Evolutionary conservation across 2,329 filamentous ascomycete species (phyloP).

Genomic region (Didymella lethalis): DNA sequence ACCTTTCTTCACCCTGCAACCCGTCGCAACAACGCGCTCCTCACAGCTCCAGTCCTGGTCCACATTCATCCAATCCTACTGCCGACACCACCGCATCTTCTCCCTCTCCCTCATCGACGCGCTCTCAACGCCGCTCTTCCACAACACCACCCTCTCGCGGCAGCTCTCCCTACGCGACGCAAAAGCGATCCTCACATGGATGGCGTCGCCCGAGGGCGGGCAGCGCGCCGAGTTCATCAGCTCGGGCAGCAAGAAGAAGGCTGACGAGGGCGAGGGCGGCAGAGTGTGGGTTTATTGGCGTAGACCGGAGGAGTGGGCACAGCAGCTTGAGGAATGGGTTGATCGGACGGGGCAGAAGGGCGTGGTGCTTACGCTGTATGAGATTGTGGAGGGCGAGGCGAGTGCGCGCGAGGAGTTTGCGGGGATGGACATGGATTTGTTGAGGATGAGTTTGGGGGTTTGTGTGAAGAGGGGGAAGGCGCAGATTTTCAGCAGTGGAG

Average conservation of each 20-base stretch:
- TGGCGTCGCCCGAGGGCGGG: constrained; percentile 62
- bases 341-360: constrained; percentile 90
- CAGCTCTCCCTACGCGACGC: constrained; percentile 62
- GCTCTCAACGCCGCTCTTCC: constrained; percentile 63
- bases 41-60: constrained; percentile 87
- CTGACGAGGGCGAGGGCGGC: constrained; percentile 43
- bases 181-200: constrained; percentile 63
- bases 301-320: constrained; percentile 89
- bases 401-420: constrained; percentile 75
- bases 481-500: constrained; percentile 83
- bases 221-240: constrained; percentile 70
- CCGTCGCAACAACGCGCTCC: constrained; percentile 75
- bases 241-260: constrained; percentile 27
- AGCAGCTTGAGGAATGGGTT: constrained; percentile 76
- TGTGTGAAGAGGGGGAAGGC: constrained; percentile 91
- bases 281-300: constrained; percentile 81
- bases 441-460: constrained; percentile 79
- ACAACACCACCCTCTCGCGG: constrained; percentile 55
- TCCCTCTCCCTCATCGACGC: constrained; percentile 71
- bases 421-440: constrained; percentile 83
- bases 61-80: constrained; percentile 83
- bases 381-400: constrained; percentile 86
- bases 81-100: constrained; percentile 78
- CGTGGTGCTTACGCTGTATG: constrained; percentile 88
- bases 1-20: constrained; percentile 84